Base-by-base conservation (phyloP, 257 asterid genomes). In the Cordia subcordata region DNA sequence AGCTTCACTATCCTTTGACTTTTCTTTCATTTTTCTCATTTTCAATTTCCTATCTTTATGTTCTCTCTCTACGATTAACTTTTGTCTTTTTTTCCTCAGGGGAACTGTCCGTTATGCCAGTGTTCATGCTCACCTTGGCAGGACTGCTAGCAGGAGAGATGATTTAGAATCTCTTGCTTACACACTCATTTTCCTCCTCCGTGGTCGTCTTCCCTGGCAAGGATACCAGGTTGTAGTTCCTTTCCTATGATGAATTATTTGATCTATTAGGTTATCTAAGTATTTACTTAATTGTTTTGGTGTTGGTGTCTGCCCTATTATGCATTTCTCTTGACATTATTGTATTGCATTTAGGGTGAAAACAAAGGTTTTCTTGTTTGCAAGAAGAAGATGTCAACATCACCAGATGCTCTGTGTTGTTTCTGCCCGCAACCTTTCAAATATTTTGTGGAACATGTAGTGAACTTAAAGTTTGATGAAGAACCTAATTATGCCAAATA, bases 51-150 rank as follows among this genome's bases (percentile, higher is more conserved):
- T 27, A 6, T 8, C 17, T 53, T 8, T 14, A 20, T 38, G 14
- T 53, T 8, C 16, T 20, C 9, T 20, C 38, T 12, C 8, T 11
- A 10, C 16, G 8, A 50, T 23, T 18, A 37, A 20, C 23, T 9
- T 8, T 18, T 20, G 9, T n/a, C 10, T 54, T 49, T 63, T 23
- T 2, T 22, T 55, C 5, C 44, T 3, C 79, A 85, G 95, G 72
- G 95, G 92, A 56, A 83, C 95, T 16, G 80, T 86, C 22, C 85
- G 86, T 1, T 86, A 83, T 79, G 95, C 95, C 15, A 83, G 95
- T 58, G 92, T 75, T 10, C 91, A 83, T 73, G 88, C 92, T 66
- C 95, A 81, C 57, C 78, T 86, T 13, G 95, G 92, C 22, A 81
- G 95, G 68, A 83, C 92, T 20, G 85, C 80, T 23, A 86, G 89